These are phyloP conservation scores for Trichoderma sp. DNA, from an alignment of 2,329 filamentous ascomycete species.

Conservation along the genomic window DNA sequence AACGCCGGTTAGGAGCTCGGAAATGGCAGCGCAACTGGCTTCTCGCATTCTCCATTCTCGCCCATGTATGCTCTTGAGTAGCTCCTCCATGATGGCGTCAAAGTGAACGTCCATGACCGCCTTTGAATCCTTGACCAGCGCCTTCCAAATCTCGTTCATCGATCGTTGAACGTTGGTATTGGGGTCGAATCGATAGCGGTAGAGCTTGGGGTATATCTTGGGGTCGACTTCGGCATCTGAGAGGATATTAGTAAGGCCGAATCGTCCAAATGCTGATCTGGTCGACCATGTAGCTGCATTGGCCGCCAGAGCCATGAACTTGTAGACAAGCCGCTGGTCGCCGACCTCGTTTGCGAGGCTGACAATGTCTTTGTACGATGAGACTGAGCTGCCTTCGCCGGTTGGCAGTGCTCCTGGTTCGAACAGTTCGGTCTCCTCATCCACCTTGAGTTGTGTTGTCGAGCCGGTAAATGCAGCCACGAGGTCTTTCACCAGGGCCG, in stretches of 20 bases:
- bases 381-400: conserved; percentile 84
- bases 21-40: conserved; percentile 87
- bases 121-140: conserved; percentile 85
- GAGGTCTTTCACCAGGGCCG: conserved; percentile 82
- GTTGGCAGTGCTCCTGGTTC: conserved; percentile 89
- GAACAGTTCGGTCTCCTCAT: conserved; percentile 88
- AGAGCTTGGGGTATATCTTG: conserved; percentile 93
- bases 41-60: conserved; percentile 93
- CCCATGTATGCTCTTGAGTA: conserved; percentile 82
- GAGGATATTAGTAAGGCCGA: conserved; percentile 88
- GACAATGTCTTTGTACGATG: conserved; percentile 97
- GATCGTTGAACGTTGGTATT: conserved; percentile 90
- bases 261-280: conserved; percentile 91
- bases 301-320: conserved; percentile 95
- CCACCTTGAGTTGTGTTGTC: conserved; percentile 75
- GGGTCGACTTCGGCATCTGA: conserved; percentile 87
- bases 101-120: conserved; percentile 79
- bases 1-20: conserved; percentile 82
- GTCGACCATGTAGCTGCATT: conserved; percentile 98
- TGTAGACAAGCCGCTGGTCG: conserved; percentile 93
- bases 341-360: conserved; percentile 94
- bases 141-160: conserved; percentile 98
- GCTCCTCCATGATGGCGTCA: conserved; percentile 83
- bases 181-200: conserved; percentile 91
- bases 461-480: conserved; percentile 86